Base-by-base conservation (phyloP, 169 alveolate genomes). In the Cryptosporidium ryanae region DNA sequence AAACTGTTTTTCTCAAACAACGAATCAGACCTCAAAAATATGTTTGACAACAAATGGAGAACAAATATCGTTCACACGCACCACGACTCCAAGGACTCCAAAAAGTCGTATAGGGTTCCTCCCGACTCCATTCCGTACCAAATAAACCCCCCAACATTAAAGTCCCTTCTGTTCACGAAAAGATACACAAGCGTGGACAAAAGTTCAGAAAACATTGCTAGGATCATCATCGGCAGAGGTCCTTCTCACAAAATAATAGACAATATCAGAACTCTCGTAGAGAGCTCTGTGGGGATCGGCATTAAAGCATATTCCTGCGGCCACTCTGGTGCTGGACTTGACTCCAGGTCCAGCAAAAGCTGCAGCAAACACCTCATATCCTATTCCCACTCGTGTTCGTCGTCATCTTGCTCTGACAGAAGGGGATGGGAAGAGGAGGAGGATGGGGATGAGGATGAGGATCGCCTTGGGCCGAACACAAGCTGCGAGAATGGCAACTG, bases 11-110 rank as follows among this genome's bases (percentile, higher is more conserved):
- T 59, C 17, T 25, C 38, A 4, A 29, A 25, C 12, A 43, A n/a
- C 27, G 63, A 38, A 5, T n/a, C 48, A 13, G 76, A 38, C 13
- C 8, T 34, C 32, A 76, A 18, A 27, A 32, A 59, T 48, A 57
- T 76, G 18, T 61, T 59, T n/a, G 87, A 76, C 34, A 55, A 59
- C 25, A 76, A 61, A 44, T 76, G 87, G 87, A 32, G 71, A 23
- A 59, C 71, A 12, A 55, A 76, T 23, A 55, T 76, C 18, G 15
- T 21, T 61, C 18, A n/a, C 25, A 55, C 34, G 7, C 59, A 38
- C 8, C 59, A 31, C 25, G 52, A 61, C 8, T 32, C 38, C 43
- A 65, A 76, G 7, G 87, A 38, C 27, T 25, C 65, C 12, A 34
- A 61, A 15, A 17, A 3, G 4, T 21, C 71, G 5, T 29, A 38